Percentiles rank a stretch among this genome's conserved stretches.
Evolutionary conservation across 2,329 filamentous ascomycete genomes (phyloP).

Genomic region (Cadophora sp.): DNA sequence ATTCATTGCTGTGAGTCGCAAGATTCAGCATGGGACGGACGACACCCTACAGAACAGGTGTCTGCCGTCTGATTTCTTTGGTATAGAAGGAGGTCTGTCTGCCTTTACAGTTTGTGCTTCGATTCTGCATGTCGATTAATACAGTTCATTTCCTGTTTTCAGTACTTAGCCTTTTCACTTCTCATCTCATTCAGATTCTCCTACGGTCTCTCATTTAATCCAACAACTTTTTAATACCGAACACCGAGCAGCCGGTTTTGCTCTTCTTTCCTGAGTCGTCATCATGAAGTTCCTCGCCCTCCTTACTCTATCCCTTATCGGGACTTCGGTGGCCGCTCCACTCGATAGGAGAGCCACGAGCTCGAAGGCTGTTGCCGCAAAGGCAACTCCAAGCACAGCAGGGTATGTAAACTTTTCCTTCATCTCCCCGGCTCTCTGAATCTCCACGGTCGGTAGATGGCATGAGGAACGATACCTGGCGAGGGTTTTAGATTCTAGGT

Average conservation of each 20-base stretch:
- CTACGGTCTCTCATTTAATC: slow-evolving; percentile 17
- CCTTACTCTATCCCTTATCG: slow-evolving; percentile 28
- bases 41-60: background rate
- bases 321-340: slow-evolving; percentile 20
- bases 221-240: background rate
- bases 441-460: background rate
- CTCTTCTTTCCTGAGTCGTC: slow-evolving; percentile 10
- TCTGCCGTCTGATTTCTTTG: background rate
- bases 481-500: background rate
- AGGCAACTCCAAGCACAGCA: slow-evolving; percentile 2
- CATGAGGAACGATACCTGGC: background rate
- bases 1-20: background rate
- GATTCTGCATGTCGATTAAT: slow-evolving; percentile 11
- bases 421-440: background rate
- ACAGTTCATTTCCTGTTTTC: slow-evolving; percentile 6
- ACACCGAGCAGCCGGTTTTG: slow-evolving; percentile 12
- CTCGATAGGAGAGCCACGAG: slow-evolving; percentile 6
- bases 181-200: background rate
- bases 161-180: slow-evolving; percentile 9
- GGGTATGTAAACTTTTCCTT: background rate
- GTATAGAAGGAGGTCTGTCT: slow-evolving; percentile 9
- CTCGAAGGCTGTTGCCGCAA: background rate
- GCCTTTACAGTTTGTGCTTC: background rate
- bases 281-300: slow-evolving; percentile 34
- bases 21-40: slow-evolving; percentile 5